These are phyloP conservation scores for Fraxinus dipetala DNA, from an alignment of 305 asterid species.

Conservation along the genomic window DNA sequence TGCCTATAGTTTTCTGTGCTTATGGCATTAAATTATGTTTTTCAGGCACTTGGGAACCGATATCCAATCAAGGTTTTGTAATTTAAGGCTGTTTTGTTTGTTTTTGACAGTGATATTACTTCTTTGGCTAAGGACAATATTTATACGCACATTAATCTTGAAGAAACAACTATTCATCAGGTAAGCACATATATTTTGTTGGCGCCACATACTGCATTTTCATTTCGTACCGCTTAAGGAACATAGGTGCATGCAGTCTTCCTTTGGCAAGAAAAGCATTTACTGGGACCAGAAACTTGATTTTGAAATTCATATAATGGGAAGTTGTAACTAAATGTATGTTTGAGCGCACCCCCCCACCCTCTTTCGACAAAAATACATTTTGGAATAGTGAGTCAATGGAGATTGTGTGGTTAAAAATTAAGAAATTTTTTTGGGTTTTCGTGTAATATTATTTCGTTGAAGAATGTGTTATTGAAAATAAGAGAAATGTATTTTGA, in stretches of 20 bases:
- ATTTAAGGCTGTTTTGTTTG: neutral
- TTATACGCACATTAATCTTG: conserved; percentile 73
- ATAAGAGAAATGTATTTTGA: too few species aligned
- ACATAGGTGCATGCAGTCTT: neutral
- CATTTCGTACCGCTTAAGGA: neutral
- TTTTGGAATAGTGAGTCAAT: too few species aligned
- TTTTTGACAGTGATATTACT: conserved; percentile 78
- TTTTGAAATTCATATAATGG: neutral
- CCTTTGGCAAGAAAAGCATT: neutral
- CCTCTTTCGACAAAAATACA: too few species aligned
- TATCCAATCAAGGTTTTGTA: neutral
- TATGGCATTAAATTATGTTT: conserved; percentile 4
- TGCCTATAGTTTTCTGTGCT: neutral
- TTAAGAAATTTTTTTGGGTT: too few species aligned
- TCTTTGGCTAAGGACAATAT: conserved; percentile 85
- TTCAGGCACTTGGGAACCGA: conserved; percentile 12
- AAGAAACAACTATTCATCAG: conserved; percentile 79
- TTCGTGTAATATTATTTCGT: too few species aligned
- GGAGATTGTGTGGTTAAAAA: too few species aligned
- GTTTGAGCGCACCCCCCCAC: too few species aligned
- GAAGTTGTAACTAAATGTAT: neutral
- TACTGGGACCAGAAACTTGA: neutral
- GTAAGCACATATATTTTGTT: conserved; percentile 29
- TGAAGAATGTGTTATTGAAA: too few species aligned
- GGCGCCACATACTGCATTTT: neutral